Conservation (phyloP, 495 filamentous ascomycete species). For the Tuber brumale region DNA sequence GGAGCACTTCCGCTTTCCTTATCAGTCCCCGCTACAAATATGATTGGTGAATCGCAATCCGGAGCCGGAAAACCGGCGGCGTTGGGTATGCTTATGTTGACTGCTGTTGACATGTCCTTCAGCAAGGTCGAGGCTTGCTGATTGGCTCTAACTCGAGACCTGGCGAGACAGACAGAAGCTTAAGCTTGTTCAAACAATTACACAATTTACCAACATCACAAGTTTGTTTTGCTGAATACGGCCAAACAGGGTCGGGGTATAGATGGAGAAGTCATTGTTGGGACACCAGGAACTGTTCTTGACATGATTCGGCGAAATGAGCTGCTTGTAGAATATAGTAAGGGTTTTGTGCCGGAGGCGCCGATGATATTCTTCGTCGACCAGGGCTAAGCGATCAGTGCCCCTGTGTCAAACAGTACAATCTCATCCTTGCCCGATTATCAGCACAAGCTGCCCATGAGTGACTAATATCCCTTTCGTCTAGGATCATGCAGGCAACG, state of each 20-base stretch:
- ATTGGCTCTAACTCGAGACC: constrained; percentile 85
- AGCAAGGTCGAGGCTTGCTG: constrained; percentile 68
- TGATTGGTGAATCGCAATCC: constrained; percentile 96
- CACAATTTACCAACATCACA: constrained; percentile 64
- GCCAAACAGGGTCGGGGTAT: constrained; percentile 55
- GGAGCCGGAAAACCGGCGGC: constrained; percentile 97
- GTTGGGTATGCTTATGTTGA: constrained; percentile 86
- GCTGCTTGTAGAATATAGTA: constrained; percentile 58
- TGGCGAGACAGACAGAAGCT: constrained; percentile 85
- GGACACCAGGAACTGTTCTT: constrained; percentile 85
- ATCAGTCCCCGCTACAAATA: constrained; percentile 71
- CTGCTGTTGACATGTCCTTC: constrained; percentile 63
- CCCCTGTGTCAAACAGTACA: constrained; percentile 73
- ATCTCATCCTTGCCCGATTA: neutral
- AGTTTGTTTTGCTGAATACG: constrained; percentile 72
- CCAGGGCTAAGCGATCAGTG: constrained; percentile 94
- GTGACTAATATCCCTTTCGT: constrained; percentile 4
- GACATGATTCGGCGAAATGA: constrained; percentile 70
- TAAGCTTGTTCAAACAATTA: constrained; percentile 76
- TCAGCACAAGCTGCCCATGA: too few relatives aligned
- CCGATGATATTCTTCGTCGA: constrained; percentile 92
- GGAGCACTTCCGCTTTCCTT: constrained; percentile 85
- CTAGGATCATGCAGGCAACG: constrained; percentile 31
- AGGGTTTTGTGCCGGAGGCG: constrained; percentile 83
- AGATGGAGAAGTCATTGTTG: constrained; percentile 72